Evolutionary conservation across 805 yeast genomes (phyloP).

Genomic region (Cyberlindnera euphorbiiphila): DNA sequence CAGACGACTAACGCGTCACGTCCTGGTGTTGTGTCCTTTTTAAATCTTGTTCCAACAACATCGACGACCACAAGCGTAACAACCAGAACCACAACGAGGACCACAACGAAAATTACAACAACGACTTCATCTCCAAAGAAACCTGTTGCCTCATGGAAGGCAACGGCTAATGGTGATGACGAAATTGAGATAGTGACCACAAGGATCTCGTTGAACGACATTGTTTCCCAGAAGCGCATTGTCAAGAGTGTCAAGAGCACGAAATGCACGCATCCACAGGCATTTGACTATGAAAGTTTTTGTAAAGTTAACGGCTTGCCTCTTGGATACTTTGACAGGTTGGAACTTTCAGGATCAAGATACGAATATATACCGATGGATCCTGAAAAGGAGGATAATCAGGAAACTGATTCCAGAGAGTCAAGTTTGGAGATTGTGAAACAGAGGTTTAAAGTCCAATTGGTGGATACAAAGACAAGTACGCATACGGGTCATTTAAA

Average conservation of each 20-base stretch:
- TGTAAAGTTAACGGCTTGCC: conserved; percentile 10
- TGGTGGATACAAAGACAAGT: conserved; percentile 1
- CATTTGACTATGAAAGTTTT: conserved; percentile 18
- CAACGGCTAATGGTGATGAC: conserved; percentile 8
- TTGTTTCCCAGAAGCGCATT: conserved; percentile 17
- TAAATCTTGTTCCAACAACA: not conserved
- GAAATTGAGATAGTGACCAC: conserved; percentile 17
- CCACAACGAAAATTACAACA: not conserved
- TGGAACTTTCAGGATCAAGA: conserved; percentile 4
- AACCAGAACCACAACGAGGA: not conserved
- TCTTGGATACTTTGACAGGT: conserved; percentile 1
- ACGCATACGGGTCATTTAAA: conserved; percentile 6
- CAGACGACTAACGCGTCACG: not conserved
- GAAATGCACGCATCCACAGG: conserved; percentile 15
- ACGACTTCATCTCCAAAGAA: not conserved
- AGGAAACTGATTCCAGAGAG: not conserved
- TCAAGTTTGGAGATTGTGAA: conserved; percentile 2
- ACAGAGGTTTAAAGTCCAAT: conserved; percentile 7
- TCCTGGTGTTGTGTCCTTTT: no score
- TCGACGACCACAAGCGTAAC: not conserved
- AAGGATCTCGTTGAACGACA: conserved; percentile 15
- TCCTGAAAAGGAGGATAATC: not conserved
- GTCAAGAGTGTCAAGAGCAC: conserved; percentile 14
- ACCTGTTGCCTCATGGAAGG: no score
- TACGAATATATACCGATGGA: conserved; percentile 1